Evolutionary conservation across 768 basidiomycete genomes (phyloP).

Genomic region (Leccinum boreale): DNA sequence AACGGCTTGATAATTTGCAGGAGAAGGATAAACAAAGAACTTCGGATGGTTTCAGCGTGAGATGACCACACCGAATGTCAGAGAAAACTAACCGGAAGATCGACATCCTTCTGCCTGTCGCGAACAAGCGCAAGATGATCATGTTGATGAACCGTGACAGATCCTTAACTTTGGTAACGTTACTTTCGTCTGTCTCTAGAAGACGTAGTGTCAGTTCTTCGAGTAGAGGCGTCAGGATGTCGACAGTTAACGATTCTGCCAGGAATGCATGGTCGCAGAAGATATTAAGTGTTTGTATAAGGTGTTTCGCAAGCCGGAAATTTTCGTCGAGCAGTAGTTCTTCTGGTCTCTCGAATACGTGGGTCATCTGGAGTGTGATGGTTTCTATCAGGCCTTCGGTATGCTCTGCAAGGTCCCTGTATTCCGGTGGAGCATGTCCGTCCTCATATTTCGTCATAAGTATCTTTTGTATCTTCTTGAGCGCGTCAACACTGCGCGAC

Average conservation of each 20-base stretch:
- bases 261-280: conserved; percentile 90
- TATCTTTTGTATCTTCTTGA: conserved; percentile 91
- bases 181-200: conserved; percentile 89
- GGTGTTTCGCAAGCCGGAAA: conserved; percentile 93
- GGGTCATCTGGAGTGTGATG: conserved; percentile 87
- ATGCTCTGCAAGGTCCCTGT: conserved; percentile 75
- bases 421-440: conserved; percentile 63
- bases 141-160: conserved; percentile 97
- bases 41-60: conserved; percentile 12
- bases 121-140: conserved; percentile 92
- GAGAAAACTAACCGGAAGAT: conserved; percentile 71
- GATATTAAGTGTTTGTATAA: conserved; percentile 93
- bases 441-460: conserved; percentile 73
- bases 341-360: conserved; percentile 82
- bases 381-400: conserved; percentile 86
- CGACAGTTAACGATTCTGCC: conserved; percentile 82
- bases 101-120: conserved; percentile 84
- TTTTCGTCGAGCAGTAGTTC: conserved; percentile 73
- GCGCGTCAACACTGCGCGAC: conserved; percentile 80
- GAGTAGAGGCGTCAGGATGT: conserved; percentile 80
- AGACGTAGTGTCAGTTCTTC: conserved; percentile 90
- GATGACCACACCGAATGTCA: not conserved
- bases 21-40: conserved; percentile 72
- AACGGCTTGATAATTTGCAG: conserved; percentile 83
- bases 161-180: conserved; percentile 83